A percentile compares a stretch with the other conserved stretches of the same genome.
phyloP scores from a whole-genome alignment of 1,284 basidiomycete species.

The Leucocoprinus gongylophorus region DNA sequence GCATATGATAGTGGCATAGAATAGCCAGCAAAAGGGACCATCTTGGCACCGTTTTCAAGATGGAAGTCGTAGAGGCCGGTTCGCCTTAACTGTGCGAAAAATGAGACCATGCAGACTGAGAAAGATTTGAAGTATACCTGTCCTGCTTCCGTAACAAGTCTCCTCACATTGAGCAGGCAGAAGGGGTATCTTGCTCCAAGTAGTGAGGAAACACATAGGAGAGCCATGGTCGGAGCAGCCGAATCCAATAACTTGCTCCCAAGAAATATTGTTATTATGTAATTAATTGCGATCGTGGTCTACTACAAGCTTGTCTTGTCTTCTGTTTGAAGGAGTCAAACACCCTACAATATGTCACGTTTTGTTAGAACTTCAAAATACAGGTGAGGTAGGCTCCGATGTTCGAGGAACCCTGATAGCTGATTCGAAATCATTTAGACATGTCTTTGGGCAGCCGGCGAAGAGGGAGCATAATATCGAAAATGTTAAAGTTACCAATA shows the following conservation, averaged over 20 bases:
- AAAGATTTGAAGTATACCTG: constrained; percentile 4
- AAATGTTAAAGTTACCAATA: constrained; percentile 85
- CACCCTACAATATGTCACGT: constrained; percentile 46
- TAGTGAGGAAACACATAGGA: constrained; percentile 7
- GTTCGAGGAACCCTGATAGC: constrained; percentile 13
- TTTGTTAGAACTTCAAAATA: constrained; percentile 70
- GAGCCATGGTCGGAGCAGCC: constrained; percentile 7
- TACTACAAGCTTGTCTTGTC: background rate
- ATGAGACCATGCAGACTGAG: background rate
- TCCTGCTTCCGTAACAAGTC: constrained; percentile 10
- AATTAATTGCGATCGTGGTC: background rate
- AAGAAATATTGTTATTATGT: constrained; percentile 9
- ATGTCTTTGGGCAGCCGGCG: constrained; percentile 82
- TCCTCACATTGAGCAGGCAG: background rate
- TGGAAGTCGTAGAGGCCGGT: constrained; percentile 94
- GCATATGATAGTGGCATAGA: constrained; percentile 92
- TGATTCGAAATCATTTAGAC: constrained; percentile 39
- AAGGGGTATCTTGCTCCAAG: constrained; percentile 1
- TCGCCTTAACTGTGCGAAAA: constrained; percentile 34
- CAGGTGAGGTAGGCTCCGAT: constrained; percentile 41
- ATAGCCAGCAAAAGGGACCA: constrained; percentile 96
- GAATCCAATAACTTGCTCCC: background rate
- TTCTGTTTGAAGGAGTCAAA: background rate
- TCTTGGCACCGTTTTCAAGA: constrained; percentile 78
- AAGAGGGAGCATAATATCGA: constrained; percentile 85